Evolutionary conservation across 192 early-diverging fungal genomes (phyloP).

Genomic region (Rhizophagus clarus): DNA sequence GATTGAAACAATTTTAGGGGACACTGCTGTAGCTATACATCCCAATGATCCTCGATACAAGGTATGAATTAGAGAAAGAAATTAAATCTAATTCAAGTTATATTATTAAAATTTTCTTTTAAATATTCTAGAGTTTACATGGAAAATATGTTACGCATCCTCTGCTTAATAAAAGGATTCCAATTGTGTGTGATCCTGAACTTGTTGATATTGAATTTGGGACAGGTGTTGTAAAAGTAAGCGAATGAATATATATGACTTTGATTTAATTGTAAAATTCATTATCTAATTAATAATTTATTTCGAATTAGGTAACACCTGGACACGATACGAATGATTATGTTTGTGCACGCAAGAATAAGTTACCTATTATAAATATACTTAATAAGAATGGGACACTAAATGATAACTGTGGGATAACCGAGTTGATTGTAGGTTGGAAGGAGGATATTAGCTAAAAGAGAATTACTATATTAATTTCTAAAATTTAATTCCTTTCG

Average conservation of each 20-base stretch:
- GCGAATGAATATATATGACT: neutral
- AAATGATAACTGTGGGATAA: conserved; percentile 71
- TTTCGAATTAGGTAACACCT: conserved; percentile 77
- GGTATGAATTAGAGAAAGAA: conserved; percentile 39
- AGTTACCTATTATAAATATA: conserved; percentile 80
- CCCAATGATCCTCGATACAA: conserved; percentile 85
- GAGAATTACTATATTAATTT: neutral
- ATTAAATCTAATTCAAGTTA: neutral
- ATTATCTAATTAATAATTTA: neutral
- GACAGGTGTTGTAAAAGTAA: conserved; percentile 95
- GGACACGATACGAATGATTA: conserved; percentile 95
- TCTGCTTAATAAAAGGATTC: conserved; percentile 72
- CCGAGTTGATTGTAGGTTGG: conserved; percentile 47
- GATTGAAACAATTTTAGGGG: conserved; percentile 98
- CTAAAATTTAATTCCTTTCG: neutral
- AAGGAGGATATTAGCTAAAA: no score
- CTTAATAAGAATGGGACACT: conserved; percentile 84
- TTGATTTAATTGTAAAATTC: neutral
- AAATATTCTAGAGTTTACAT: conserved; percentile 44
- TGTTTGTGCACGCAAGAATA: conserved; percentile 81
- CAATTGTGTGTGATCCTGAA: conserved; percentile 81
- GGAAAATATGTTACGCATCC: conserved; percentile 82
- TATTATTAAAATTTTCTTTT: neutral
- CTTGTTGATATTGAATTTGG: conserved; percentile 91
- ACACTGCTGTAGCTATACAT: conserved; percentile 92